Base-by-base conservation (phyloP, 257 asterid species). In the Voacanga thouarsii region DNA sequence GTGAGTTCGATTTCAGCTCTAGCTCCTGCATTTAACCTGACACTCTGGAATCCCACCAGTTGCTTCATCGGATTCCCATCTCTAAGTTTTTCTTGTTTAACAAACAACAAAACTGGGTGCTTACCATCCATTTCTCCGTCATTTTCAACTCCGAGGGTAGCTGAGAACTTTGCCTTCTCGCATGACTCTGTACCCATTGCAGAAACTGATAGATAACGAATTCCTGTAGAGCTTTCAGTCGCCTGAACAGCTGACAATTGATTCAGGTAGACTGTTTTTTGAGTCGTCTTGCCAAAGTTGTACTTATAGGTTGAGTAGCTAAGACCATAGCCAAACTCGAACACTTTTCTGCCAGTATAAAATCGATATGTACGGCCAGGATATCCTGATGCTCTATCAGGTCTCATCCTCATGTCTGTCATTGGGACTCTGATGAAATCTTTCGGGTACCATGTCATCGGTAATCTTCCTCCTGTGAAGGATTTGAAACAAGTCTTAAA, bases 341-440 rank as follows among this genome's bases (percentile, higher is more conserved):
- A 94, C 71, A 94, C 92, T 75, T 84, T 90, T 45, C 84, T 81
- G 19, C 98, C 97, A 0, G 73, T 84, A 88, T 94, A 92, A 83
- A 94, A 94, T 9, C 96, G 80, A 75, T 90, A 94, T 0, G 96
- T 90, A 1, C 97, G 90, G 8, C 97, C 98, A 0, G 94, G 97
- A 72, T 92, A 94, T 23, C 96, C 89, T 6, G 92, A 74, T 2
- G 87, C 64, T 43, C 79, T 88, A 45, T 91, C 90, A 1, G 98
- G 82, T 78, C 98, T 82, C 97, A 92, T 94, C 73, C 97, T 90
- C 98, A 94, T 92, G 84, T 94, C 92, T 2, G 94, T 94, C 98
- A 94, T 94, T 61, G 98, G 90, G 64, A 92, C 80, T 7, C 49
- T 85, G 49, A 77, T 65, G 87, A 86, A 94, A 2, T 81, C 87